phyloP scores from a whole-genome alignment of 2,329 filamentous ascomycete genomes.

The Ascosphaera acerosa region DNA sequence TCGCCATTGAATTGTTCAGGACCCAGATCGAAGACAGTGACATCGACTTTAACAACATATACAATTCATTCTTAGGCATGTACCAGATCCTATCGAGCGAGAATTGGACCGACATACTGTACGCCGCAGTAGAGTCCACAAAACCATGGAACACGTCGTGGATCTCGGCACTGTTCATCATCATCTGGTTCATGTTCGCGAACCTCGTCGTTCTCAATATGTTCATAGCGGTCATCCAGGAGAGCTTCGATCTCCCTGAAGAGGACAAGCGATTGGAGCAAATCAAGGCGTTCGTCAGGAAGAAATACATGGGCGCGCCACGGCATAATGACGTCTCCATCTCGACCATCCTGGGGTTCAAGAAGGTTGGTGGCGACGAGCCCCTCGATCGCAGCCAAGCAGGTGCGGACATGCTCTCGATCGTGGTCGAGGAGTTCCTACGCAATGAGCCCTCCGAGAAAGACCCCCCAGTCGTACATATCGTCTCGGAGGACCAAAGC shows the following conservation, averaged over 20 bases:
- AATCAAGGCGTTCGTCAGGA: conserved; percentile 78
- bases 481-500: neutral
- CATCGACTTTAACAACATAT: conserved; percentile 72
- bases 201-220: conserved; percentile 97
- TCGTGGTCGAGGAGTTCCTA: conserved; percentile 74
- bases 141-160: conserved; percentile 46
- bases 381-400: conserved; percentile 79
- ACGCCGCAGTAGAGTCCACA: conserved; percentile 49
- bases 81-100: conserved; percentile 92
- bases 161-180: conserved; percentile 77
- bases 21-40: conserved; percentile 51
- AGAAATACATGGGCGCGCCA: conserved; percentile 51
- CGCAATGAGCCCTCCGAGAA: conserved; percentile 33
- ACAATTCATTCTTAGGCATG: conserved; percentile 91
- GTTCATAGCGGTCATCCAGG: conserved; percentile 99
- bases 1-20: conserved; percentile 78
- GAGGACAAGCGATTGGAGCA: conserved; percentile 95
- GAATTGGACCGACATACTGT: conserved; percentile 79
- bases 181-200: conserved; percentile 84
- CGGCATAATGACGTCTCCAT: conserved; percentile 48
- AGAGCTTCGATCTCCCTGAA: conserved; percentile 96
- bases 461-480: neutral
- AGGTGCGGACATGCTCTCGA: conserved; percentile 64
- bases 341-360: conserved; percentile 39
- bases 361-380: conserved; percentile 47